phyloP scores from a whole-genome alignment of 2,329 filamentous ascomycete species.

The Colletotrichum trifolii region DNA sequence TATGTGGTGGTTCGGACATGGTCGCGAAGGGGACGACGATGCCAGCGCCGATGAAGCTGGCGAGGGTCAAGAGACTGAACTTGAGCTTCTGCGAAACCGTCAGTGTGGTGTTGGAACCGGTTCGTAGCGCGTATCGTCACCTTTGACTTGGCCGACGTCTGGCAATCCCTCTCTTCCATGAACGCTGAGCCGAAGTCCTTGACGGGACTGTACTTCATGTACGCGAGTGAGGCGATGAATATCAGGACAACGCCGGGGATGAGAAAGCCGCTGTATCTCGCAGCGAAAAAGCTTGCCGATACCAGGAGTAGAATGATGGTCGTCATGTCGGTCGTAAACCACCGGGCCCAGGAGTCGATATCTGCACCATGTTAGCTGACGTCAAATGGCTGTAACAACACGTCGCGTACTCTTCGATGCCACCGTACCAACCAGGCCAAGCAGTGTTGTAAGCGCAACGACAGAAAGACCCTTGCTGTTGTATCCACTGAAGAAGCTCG shows the following conservation, averaged over 20 bases:
- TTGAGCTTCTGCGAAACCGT: conserved; percentile 16
- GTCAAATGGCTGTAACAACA: not conserved
- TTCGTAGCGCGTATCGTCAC: too few relatives aligned
- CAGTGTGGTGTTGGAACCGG: not conserved
- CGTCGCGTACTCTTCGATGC: conserved; percentile 43
- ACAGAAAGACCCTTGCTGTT: conserved; percentile 42
- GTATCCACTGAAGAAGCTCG: conserved; percentile 39
- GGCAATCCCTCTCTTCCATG: not conserved
- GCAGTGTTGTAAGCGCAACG: conserved; percentile 44
- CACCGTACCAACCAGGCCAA: conserved; percentile 44
- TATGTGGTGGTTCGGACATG: conserved; percentile 29
- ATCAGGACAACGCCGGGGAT: conserved; percentile 43
- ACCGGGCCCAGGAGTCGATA: conserved; percentile 45
- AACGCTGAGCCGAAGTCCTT: conserved; percentile 27
- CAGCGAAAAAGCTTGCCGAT: conserved; percentile 41
- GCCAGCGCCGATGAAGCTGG: conserved; percentile 30
- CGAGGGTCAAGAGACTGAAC: conserved; percentile 17
- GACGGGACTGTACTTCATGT: conserved; percentile 40
- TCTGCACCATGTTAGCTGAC: conserved; percentile 34
- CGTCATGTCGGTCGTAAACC: conserved; percentile 44
- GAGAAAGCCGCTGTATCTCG: conserved; percentile 39
- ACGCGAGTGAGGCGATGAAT: conserved; percentile 44
- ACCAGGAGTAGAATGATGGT: conserved; percentile 44
- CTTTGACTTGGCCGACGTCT: too few relatives aligned
- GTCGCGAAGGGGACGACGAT: conserved; percentile 37